A percentile compares a stretch with the other conserved stretches of the same genome.
Evolutionary conservation across 768 basidiomycete genomes (phyloP).

Genomic region (Leucocoprinus leucothites): DNA sequence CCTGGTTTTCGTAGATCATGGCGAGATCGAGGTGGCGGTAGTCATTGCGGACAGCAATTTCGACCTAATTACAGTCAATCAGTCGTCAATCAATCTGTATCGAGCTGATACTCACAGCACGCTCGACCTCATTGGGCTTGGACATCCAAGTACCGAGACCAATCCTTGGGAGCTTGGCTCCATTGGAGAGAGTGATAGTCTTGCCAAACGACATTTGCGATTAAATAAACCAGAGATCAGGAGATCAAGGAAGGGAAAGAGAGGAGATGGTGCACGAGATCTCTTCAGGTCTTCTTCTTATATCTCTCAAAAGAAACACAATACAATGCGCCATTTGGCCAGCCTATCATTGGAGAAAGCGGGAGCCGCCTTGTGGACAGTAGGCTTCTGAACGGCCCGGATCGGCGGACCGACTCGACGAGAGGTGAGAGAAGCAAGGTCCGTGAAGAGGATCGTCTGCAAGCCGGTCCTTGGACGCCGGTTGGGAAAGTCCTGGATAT

Average conservation of each 20-base stretch:
- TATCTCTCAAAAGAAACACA: no score
- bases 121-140: slow-evolving; percentile 71
- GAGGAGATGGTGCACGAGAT: no score
- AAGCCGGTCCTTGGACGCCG: no score
- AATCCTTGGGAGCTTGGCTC: slow-evolving; percentile 64
- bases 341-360: background rate
- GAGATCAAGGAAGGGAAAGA: background rate
- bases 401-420: background rate
- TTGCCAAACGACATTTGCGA: slow-evolving; percentile 40
- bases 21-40: slow-evolving; percentile 88
- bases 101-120: slow-evolving; percentile 45
- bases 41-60: slow-evolving; percentile 68
- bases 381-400: slow-evolving; percentile 4
- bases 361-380: background rate
- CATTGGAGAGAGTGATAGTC: slow-evolving; percentile 38
- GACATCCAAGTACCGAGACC: slow-evolving; percentile 85
- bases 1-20: slow-evolving; percentile 76
- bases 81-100: slow-evolving; percentile 4
- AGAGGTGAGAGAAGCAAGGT: no score
- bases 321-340: no score
- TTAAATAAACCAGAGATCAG: no score
- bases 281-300: no score
- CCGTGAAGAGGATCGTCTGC: no score
- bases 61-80: slow-evolving; percentile 46
- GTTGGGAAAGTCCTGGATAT: no score